Conservation (phyloP, 2,329 filamentous ascomycete genomes). For the Curvularia lunata region DNA sequence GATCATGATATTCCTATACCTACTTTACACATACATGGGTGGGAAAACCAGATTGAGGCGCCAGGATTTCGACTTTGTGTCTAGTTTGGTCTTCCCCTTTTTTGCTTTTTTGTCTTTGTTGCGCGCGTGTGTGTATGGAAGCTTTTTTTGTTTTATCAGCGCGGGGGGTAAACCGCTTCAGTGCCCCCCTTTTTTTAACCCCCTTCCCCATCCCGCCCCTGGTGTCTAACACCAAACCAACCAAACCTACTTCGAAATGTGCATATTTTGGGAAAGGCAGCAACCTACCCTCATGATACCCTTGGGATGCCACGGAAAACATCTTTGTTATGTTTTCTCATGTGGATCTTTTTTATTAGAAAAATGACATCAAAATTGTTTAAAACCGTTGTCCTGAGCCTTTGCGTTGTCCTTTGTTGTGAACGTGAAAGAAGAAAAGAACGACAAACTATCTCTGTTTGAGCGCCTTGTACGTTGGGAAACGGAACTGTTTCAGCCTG, state of each 20-base stretch:
- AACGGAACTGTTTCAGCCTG: neutral
- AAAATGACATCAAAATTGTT: slow-evolving; percentile 26
- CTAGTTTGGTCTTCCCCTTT: slow-evolving; percentile 11
- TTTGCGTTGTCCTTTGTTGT: neutral
- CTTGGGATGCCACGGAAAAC: slow-evolving; percentile 22
- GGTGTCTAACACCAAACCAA: slow-evolving; percentile 1
- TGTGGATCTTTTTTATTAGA: slow-evolving; percentile 15
- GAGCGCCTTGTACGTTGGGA: neutral
- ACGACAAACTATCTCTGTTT: neutral
- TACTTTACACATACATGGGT: slow-evolving; percentile 15
- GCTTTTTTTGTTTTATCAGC: slow-evolving; percentile 4
- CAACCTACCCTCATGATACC: slow-evolving; percentile 30
- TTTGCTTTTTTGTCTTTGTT: slow-evolving; percentile 7
- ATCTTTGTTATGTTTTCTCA: slow-evolving; percentile 9
- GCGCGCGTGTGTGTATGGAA: slow-evolving; percentile 4
- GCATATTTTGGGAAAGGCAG: slow-evolving; percentile 26
- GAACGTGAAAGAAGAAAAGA: neutral
- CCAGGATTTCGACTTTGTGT: slow-evolving; percentile 16
- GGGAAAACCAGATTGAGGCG: slow-evolving; percentile 11
- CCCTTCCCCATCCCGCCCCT: neutral
- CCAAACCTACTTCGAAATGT: slow-evolving; percentile 19
- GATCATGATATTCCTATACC: slow-evolving; percentile 20
- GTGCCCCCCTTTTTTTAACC: neutral
- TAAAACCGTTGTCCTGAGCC: neutral
- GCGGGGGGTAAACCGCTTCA: neutral